Evolutionary conservation across 2,329 filamentous ascomycete genomes (phyloP).

Genomic region (Fonsecaea pedrosoi): DNA sequence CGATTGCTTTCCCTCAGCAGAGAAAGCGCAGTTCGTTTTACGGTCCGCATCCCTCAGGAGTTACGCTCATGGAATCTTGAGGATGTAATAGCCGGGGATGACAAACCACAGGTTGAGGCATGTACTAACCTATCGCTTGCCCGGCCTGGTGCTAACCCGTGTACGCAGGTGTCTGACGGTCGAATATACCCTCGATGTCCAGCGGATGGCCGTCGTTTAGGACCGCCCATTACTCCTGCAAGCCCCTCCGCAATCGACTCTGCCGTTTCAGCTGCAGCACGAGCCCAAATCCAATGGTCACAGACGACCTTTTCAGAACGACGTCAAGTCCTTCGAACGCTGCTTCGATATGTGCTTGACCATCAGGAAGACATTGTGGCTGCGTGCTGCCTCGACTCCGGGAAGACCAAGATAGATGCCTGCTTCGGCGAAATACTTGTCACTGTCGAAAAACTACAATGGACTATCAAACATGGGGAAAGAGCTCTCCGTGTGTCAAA

Average conservation of each 20-base stretch:
- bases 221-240: constrained; percentile 67
- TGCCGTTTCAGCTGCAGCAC: constrained; percentile 73
- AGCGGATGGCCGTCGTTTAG: constrained; percentile 81
- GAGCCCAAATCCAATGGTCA: constrained; percentile 79
- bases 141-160: not conserved
- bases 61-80: constrained; percentile 22
- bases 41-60: constrained; percentile 29
- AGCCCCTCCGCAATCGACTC: constrained; percentile 79
- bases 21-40: constrained; percentile 26
- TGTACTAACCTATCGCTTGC: not conserved
- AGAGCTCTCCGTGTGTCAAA: constrained; percentile 73
- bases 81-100: not conserved
- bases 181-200: constrained; percentile 61
- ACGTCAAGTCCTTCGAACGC: constrained; percentile 76
- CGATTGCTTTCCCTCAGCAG: constrained; percentile 6
- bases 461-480: constrained; percentile 92
- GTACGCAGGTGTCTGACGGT: constrained; percentile 28
- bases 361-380: constrained; percentile 87
- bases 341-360: constrained; percentile 79
- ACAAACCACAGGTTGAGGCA: constrained; percentile 16
- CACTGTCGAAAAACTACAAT: constrained; percentile 90
- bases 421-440: constrained; percentile 93
- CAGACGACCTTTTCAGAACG: constrained; percentile 78
- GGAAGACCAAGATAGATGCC: constrained; percentile 95
- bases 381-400: constrained; percentile 87